A percentile compares a stretch with the other conserved stretches of the same genome.
Evolutionary conservation across 352 stramenopile genomes (phyloP).

Genomic region (Elongisporangium prolatum): DNA sequence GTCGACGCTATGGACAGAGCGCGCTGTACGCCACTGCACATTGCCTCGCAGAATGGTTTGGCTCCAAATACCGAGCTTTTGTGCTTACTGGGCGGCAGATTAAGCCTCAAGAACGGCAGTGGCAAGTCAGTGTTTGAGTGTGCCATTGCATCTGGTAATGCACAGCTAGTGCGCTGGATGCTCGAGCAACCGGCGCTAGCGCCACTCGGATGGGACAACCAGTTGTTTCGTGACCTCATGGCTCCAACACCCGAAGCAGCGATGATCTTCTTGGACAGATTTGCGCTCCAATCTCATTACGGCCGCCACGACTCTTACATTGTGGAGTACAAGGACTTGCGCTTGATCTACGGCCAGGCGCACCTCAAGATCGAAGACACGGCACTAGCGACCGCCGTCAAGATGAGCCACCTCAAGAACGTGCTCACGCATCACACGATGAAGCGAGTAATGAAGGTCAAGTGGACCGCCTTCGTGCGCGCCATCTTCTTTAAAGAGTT

Average conservation of each 20-base stretch:
- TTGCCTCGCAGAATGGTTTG: conserved; percentile 52
- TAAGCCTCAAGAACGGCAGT: conserved; percentile 19
- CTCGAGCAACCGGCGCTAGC: conserved; percentile 28
- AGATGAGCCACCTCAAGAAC: too few species aligned
- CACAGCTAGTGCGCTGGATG: conserved; percentile 46
- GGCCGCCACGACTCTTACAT: neutral
- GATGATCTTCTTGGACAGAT: conserved; percentile 41
- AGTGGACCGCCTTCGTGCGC: too few species aligned
- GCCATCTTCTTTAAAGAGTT: too few species aligned
- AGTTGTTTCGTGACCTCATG: conserved; percentile 50
- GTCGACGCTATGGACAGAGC: conserved; percentile 17
- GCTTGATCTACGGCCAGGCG: too few species aligned
- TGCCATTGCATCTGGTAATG: conserved; percentile 43
- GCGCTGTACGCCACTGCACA: conserved; percentile 42
- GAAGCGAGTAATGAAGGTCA: too few species aligned
- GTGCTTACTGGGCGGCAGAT: conserved; percentile 29
- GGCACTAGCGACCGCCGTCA: too few species aligned
- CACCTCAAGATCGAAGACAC: too few species aligned
- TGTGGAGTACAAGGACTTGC: too few species aligned
- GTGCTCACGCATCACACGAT: too few species aligned
- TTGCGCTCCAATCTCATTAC: conserved; percentile 32
- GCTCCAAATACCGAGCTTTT: conserved; percentile 43
- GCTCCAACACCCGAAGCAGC: conserved; percentile 38
- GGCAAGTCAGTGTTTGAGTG: conserved; percentile 44
- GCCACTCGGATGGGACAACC: conserved; percentile 25